Evolutionary conservation across 1,284 basidiomycete species (phyloP).

Genomic region (Paramarasmius palmivorus): DNA sequence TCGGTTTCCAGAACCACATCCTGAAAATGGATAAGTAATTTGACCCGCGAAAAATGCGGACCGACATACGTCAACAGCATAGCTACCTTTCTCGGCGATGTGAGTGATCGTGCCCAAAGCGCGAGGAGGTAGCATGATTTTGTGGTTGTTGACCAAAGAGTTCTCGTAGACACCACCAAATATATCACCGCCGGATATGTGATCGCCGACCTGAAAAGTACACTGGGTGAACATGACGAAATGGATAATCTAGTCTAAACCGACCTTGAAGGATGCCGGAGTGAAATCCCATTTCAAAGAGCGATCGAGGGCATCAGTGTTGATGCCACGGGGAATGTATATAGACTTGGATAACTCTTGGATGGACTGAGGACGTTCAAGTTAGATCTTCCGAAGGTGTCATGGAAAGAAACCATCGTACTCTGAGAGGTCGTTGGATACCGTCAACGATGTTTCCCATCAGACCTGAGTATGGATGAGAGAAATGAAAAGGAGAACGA

Average conservation of each 20-base stretch:
- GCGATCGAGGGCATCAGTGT: slow-evolving; percentile 93
- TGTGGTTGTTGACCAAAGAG: slow-evolving; percentile 94
- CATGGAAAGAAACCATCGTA: slow-evolving; percentile 41
- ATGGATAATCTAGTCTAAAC: slow-evolving; percentile 8
- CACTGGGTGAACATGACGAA: slow-evolving; percentile 10
- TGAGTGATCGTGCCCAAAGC: slow-evolving; percentile 94
- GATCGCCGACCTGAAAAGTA: slow-evolving; percentile 81
- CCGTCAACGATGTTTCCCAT: slow-evolving; percentile 99
- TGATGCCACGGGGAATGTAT: slow-evolving; percentile 98
- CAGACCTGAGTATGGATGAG: slow-evolving; percentile 55
- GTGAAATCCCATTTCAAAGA: slow-evolving; percentile 94
- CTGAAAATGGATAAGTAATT: slow-evolving; percentile 37
- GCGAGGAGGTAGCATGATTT: slow-evolving; percentile 94
- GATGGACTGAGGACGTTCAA: slow-evolving; percentile 65
- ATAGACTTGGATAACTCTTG: slow-evolving; percentile 97
- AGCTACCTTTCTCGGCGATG: slow-evolving; percentile 94
- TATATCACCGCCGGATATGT: slow-evolving; percentile 95
- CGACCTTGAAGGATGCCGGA: slow-evolving; percentile 79
- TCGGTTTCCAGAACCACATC: slow-evolving; percentile 97
- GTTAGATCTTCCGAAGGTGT: slow-evolving; percentile 9
- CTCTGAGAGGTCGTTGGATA: slow-evolving; percentile 89
- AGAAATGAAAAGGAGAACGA: background rate
- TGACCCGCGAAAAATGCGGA: slow-evolving; percentile 8
- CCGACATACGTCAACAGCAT: slow-evolving; percentile 80
- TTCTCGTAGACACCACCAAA: slow-evolving; percentile 97